phyloP scores from a whole-genome alignment of 352 stramenopile species.

The Globisporangium mamillatum region DNA sequence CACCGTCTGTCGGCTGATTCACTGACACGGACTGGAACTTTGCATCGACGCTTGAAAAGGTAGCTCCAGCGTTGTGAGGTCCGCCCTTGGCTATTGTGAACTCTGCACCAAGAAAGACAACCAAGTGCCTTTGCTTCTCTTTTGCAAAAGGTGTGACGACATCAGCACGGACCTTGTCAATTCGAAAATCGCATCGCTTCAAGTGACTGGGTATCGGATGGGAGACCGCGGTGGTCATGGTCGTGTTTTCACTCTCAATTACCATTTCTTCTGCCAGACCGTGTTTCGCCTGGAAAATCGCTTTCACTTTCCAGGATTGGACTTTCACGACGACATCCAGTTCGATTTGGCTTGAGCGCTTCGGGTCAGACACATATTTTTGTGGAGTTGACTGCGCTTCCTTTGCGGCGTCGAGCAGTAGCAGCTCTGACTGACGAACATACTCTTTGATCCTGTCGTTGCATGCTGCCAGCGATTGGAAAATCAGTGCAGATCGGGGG shows the following conservation, averaged over 20 bases:
- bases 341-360: neutral
- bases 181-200: conserved; percentile 9
- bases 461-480: conserved; percentile 11
- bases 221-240: conserved; percentile 1
- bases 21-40: conserved; percentile 18
- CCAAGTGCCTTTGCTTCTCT: conserved; percentile 6
- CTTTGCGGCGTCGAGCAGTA: neutral
- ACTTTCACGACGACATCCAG: conserved; percentile 7
- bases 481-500: conserved; percentile 8
- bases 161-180: conserved; percentile 10
- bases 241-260: conserved; percentile 4
- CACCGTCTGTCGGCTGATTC: conserved; percentile 12
- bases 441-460: conserved; percentile 4
- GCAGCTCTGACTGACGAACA: no score
- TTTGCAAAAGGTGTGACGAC: conserved; percentile 1
- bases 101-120: conserved; percentile 15
- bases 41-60: neutral
- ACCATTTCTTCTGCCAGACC: conserved; percentile 12
- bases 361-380: neutral
- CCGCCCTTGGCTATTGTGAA: conserved; percentile 12
- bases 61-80: neutral
- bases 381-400: neutral
- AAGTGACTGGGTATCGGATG: neutral
- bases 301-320: conserved; percentile 8
- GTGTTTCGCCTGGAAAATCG: conserved; percentile 4